Percentiles rank a stretch among this genome's conserved stretches.
Conservation (phyloP, 257 asterid species). For the Anisodus tanguticus region DNA sequence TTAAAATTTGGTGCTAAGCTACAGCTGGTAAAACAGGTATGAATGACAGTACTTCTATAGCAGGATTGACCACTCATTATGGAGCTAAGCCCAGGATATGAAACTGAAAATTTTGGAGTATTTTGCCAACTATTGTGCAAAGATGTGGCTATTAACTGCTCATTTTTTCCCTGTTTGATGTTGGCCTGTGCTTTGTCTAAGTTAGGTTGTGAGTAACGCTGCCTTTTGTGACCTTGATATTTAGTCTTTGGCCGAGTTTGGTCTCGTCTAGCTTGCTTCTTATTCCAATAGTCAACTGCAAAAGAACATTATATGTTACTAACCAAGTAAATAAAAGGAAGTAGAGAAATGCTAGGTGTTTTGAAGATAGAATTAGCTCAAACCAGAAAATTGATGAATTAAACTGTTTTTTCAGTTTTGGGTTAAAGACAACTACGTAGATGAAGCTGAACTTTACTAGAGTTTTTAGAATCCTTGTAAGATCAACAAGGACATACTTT, state of each 20-base stretch:
- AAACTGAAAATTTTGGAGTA: too few species aligned
- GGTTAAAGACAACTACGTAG: neutral
- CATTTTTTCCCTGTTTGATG: too few species aligned
- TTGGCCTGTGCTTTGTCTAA: neutral
- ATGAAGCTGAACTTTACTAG: neutral
- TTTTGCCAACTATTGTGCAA: too few species aligned
- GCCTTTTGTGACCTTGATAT: neutral
- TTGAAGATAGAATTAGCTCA: neutral
- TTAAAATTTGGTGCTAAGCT: neutral
- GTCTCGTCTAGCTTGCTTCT: conserved; percentile 5
- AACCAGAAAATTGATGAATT: neutral
- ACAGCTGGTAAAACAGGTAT: neutral
- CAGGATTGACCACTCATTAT: too few species aligned
- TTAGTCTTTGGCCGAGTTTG: neutral
- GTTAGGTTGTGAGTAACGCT: neutral
- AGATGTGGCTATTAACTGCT: neutral
- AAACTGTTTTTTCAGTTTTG: neutral
- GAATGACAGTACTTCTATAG: neutral
- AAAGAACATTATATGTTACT: neutral
- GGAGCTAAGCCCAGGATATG: too few species aligned
- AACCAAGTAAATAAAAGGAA: neutral
- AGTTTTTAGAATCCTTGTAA: neutral
- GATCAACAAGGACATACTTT: neutral
- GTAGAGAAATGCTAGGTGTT: neutral
- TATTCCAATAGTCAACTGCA: neutral